Percentiles rank a stretch among this genome's conserved stretches.
phyloP scores from a whole-genome alignment of 257 asterid species.

The Salvia miltiorrhiza region DNA sequence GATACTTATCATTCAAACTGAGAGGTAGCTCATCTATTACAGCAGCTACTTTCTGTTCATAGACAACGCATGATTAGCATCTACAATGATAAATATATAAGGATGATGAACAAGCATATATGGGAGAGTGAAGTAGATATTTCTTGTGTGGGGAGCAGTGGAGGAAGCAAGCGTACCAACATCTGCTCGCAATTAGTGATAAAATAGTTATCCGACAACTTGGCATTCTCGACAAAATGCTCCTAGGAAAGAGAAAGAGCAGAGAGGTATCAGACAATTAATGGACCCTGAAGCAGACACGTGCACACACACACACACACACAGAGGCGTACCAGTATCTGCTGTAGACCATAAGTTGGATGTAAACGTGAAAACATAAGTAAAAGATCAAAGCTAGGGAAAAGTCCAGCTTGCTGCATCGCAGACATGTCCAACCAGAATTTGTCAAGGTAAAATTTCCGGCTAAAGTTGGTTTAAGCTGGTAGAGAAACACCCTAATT shows the following conservation, averaged over 20 bases:
- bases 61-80: constrained; percentile 19
- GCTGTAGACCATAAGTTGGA: constrained; percentile 58
- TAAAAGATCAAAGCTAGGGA: constrained; percentile 81
- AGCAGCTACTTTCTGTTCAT: constrained; percentile 81
- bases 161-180: constrained; percentile 50
- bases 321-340: constrained; percentile 65
- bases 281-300: constrained; percentile 35
- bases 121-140: background rate
- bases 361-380: constrained; percentile 70
- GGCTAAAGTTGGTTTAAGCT: background rate
- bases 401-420: constrained; percentile 88
- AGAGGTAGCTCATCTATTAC: constrained; percentile 86
- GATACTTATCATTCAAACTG: constrained; percentile 67
- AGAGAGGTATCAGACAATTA: constrained; percentile 24
- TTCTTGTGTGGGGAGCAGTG: background rate
- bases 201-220: constrained; percentile 77
- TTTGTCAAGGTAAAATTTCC: constrained; percentile 14
- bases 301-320: background rate
- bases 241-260: constrained; percentile 48
- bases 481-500: constrained; percentile 6
- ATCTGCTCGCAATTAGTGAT: constrained; percentile 63
- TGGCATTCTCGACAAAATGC: constrained; percentile 79
- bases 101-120: background rate
- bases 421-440: constrained; percentile 17
- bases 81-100: background rate